Evolutionary conservation across 257 asterid species (phyloP).

Genomic region (Solanum chiquidenum): DNA sequence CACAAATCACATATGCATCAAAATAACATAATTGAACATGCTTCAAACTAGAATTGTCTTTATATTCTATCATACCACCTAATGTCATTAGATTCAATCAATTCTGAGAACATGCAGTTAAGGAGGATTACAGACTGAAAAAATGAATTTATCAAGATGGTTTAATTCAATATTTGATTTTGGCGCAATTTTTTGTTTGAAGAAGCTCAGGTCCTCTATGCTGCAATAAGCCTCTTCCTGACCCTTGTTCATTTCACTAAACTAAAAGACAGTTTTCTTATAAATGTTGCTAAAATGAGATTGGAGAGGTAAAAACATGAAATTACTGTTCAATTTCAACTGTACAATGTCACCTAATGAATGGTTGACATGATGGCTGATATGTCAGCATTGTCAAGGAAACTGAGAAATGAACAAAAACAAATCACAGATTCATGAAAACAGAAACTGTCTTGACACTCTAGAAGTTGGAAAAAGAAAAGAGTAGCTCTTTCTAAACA

Average conservation of each 20-base stretch:
- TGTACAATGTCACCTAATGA: not conserved
- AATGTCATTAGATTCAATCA: not conserved
- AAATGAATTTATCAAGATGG: not conserved
- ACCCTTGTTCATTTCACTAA: not conserved
- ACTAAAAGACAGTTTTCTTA: not conserved
- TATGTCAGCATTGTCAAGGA: not conserved
- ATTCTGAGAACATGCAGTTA: not conserved
- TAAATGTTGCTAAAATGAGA: not conserved
- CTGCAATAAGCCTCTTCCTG: not conserved
- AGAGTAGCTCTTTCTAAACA: not conserved
- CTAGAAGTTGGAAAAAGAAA: not conserved
- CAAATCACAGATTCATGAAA: not conserved
- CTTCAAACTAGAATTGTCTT: not conserved
- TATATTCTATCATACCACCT: not conserved
- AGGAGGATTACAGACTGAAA: not conserved
- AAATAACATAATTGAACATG: not conserved
- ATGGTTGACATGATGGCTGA: not conserved
- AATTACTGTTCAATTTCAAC: not conserved
- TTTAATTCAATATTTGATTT: not conserved
- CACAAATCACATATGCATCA: not conserved
- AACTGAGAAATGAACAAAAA: not conserved
- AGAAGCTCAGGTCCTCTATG: not conserved
- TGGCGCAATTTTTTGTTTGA: not conserved
- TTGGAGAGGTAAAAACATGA: not conserved
- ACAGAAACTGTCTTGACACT: not conserved